Base-by-base conservation (phyloP, 179 eudicot species). In the Drosera spatulata region DNA sequence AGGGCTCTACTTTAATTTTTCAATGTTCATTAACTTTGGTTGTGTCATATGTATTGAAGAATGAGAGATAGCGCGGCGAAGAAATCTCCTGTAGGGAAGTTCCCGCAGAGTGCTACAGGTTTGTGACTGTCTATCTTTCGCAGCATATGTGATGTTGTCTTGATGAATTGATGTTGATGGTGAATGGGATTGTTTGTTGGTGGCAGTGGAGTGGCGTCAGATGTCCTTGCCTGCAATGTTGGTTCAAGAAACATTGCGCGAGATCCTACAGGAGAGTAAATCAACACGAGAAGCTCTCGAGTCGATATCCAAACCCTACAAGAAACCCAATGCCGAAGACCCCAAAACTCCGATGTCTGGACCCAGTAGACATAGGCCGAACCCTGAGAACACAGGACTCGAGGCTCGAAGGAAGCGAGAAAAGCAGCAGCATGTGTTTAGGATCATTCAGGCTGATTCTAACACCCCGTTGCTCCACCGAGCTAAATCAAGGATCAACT, bases 171-270 rank as follows among this genome's bases (percentile, higher is more conserved):
- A 5, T 61, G 33, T 53, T 12, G 3, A 4, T 50, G 13, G 12
- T 46, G 49, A 13, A 38, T 50, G 4, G 44, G 3, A n/a, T 37
- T 14, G 45, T 52, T 33, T 59, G 41, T 60, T 8, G 47, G 48
- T 68, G 41, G 7, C 80, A 84, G 93, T 81, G 55, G 95, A 93
- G 10, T 93, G 99, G 99, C 77, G 83, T 43, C 61, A 78, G 71
- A 89, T 84, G 95, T 93, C 99, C 2, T 71, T 93, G 58, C 81
- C 89, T 50, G 83, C 99, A 40, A 93, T 93, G 99, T 68, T 93
- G 1, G 70, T 89, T 5, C 85, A 82, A 61, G 99, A 86, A 71
- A 93, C 99, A 44, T 81, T 93, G 3, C 82, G 79, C 13, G 95
- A 93, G 72, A 88, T 93, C 6, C 69, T 88, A 1, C 82, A 84